Evolutionary conservation across 2,329 filamentous ascomycete genomes (phyloP), one percentile per base, ranked within the genome.

Genomic region (Emmonsiellopsis sp.): DNA sequence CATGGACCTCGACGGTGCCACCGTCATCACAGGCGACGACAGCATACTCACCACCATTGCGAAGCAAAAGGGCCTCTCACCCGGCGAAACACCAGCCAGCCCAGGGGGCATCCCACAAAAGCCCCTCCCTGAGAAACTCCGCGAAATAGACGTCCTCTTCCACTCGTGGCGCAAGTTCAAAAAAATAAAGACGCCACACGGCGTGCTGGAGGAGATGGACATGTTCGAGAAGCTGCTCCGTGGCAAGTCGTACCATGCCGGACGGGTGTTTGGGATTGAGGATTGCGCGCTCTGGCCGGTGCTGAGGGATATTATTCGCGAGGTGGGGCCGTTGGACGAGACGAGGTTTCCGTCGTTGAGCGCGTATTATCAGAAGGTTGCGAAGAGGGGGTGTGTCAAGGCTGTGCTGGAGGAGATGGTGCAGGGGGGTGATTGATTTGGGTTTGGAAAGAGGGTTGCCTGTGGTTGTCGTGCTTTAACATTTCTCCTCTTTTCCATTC

Each of bases 231-330:
- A 53, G 8, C n/a, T 56, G n/a, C 50, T 72, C 2, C 56, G 60
- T 14, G 65, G 62, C 10, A 58, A 62, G 39, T 54, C 65, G 40
- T 74, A 70, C 52, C 62, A 74, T 13, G 62, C 64, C 11, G 71
- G 71, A 2, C 53, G 60, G 3, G 49, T 58, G 0, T 68, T 74
- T 49, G 63, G 64, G 2, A 65, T 74, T 34, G 72, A 73, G 47
- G 72, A 75, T 55, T 74, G 71, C 53, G 64, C 68, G 1, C 62
- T 75, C 39, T 75, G 72, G 72, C 69, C 72, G 1, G 62, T 75
- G 2, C 53, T 75, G 6, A 58, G 67, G 46, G 65, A 71, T 32
- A 69, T 74, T 14, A 60, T 67, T 32, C 58, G 60, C n/a, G 56
- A 53, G 17, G 65, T 53, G 37, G 62, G 51, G 5, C 49, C 54